Evolutionary conservation across 2,329 filamentous ascomycete genomes (phyloP), one percentile per base, ranked within the genome.

Genomic region (Daldinia sp.): DNA sequence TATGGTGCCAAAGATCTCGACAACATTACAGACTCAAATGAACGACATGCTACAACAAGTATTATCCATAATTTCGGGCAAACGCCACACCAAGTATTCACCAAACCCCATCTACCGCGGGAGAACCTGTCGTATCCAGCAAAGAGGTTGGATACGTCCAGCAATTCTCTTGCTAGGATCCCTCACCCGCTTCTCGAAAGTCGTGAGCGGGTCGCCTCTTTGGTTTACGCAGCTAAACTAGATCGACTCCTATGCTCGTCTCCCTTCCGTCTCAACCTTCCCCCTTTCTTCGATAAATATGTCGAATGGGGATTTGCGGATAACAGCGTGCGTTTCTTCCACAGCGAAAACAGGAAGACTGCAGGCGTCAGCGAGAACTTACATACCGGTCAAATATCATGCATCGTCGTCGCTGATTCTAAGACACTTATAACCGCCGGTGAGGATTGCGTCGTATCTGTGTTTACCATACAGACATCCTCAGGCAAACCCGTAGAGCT

Each of bases 21-120:
- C 75, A 89, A 88, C 53, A 98, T 99, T 63, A 87, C 90, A 6
- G 94, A 98, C 73, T 90, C 92, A 0, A 87, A 94, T 58, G 94
- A 98, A 76, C 86, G 93, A 41, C 83, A 93, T 5, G 92, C 94
- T 4, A 94, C 93, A 0, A 97, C 97, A 55, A 93, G 93, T 30
- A 96, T 97, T 69, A 98, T 99, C 71, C 94, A 99, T 77, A 98
- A 98, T 71, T 99, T 99, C 76, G 95, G 95, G 0, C 95, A 99
- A 76, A 99, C 96, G 1, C 95, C 96, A 1, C 91, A 96, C 70
- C 96, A 99, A 75, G 90, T 98, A 13, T 99, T 98, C 75, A 86
- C 87, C 43, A 90, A 90, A 61, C 83, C 90, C 10, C 95, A 99
- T 76, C 89, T 91, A 3, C 79, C 85, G n/a, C 86, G 90, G 11